Evolutionary conservation across 768 basidiomycete genomes (phyloP), one percentile per base, ranked within the genome.

Genomic region (Pulveroboletus ravenelii): DNA sequence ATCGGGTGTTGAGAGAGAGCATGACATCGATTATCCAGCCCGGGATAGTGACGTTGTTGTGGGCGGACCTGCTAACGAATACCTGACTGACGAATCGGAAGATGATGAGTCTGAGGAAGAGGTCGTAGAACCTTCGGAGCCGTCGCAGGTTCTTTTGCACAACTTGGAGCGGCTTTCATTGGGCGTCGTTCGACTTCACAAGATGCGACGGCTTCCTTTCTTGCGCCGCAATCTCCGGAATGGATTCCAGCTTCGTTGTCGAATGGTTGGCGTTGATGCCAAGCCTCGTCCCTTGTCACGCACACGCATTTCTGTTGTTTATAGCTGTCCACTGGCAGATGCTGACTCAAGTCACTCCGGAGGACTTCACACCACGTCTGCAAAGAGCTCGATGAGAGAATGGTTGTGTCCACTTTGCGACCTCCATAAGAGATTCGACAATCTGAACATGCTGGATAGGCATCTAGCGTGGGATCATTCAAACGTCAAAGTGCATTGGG

Each of bases 361-460:
- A 56, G 58, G 20, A 51, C 52, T 36, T 47, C 53, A 15, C 14
- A 18, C 45, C 30, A 50, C 23, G 39, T 49, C 23, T 9, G 50
- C 56, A 27, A 61, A 53, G 34, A 65, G 67, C 13, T 57, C 49
- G 10, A 65, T 74, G 61, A 53, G 52, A 17, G 55, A 64, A 2
- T 80, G 77, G 72, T 36, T 63, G 36, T 85, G 83, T 55, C 81
- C 83, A 0, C 55, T 84, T n/a, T 85, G 83, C 56, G 68, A 71
- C 32, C 47, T 79, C 10, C 71, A 79, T 42, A 68, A 65, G 20
- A 51, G 51, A 0, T 79, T 85, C 40, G 42, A 55, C 8, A 77
- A 74, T 20, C 66, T 62, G 12, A 69, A 59, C 25, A 72, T 77
- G 70, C 63, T 85, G 1, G 59, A 59, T 25, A 70, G 58, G n/a